phyloP scores from a whole-genome alignment of 805 yeast genomes.

The Yueomyces sinensis region DNA sequence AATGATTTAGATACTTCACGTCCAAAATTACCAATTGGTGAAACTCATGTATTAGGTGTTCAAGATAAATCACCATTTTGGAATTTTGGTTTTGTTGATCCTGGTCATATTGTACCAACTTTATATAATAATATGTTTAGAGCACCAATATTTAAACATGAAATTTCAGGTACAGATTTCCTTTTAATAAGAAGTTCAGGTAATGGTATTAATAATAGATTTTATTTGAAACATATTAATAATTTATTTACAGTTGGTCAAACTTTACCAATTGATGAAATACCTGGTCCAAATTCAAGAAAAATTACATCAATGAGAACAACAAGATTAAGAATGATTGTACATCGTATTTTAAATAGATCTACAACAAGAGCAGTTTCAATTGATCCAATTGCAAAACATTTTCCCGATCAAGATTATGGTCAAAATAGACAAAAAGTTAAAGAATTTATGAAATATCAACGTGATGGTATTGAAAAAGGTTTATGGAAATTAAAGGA shows the following conservation, averaged over 20 bases:
- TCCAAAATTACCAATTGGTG: conserved; percentile 84
- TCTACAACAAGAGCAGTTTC: conserved; percentile 60
- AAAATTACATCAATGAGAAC: conserved; percentile 88
- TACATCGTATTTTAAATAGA: conserved; percentile 70
- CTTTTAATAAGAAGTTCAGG: conserved; percentile 70
- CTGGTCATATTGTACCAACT: conserved; percentile 89
- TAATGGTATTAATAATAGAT: conserved; percentile 57
- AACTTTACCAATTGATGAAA: conserved; percentile 80
- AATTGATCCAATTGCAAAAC: conserved; percentile 78
- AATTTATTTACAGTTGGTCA: conserved; percentile 84
- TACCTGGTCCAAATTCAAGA: conserved; percentile 96
- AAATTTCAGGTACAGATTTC: conserved; percentile 66
- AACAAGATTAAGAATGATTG: conserved; percentile 87
- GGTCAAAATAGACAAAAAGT: conserved; percentile 93
- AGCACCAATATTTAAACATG: conserved; percentile 90
- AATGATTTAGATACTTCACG: conserved; percentile 69
- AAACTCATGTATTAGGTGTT: conserved; percentile 89
- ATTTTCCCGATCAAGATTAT: conserved; percentile 94
- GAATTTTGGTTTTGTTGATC: conserved; percentile 95
- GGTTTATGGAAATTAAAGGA: conserved; percentile 87
- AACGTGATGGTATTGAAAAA: conserved; percentile 85
- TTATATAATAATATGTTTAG: conserved; percentile 81
- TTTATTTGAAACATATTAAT: conserved; percentile 54
- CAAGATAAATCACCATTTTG: conserved; percentile 96
- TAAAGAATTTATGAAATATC: conserved; percentile 96